Base-by-base conservation (phyloP, 257 asterid genomes). In the Przewalskia tangutica region DNA sequence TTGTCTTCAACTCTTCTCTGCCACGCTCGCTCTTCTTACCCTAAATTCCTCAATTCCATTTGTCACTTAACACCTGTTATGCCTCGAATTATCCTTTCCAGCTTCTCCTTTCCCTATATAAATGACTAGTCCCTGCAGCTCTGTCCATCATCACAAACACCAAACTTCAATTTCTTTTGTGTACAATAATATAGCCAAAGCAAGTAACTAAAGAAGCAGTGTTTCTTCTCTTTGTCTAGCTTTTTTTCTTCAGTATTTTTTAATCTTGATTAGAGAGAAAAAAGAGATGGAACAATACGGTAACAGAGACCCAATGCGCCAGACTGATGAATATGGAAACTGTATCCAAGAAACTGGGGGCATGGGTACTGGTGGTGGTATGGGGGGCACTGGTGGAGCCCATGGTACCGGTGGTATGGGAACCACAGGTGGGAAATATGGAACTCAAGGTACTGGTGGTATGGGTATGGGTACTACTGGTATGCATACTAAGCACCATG, bases 261-360 rank as follows among this genome's bases (percentile, higher is more conserved):
- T 0, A n/a, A n/a, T 42, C 3, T 68, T 42, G 55, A 68, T 40
- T 7, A 27, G 32, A 27, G 32, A 27, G 32, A 27, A 27, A 27
- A 68, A 6, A 13, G n/a, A 71, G 40, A 71, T 75, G 80, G 80
- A 62, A 75, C 32, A 27, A 77, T 71, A 65, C 78, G 75, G 77
- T 32, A 71, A 34, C 66, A 46, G 50, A 2, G 51, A 50, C 36
- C 65, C 23, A 44, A 81, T 90, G 82, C 84, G 81, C 40, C 85
- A 86, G 34, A 82, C 84, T 20, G 92, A 83, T 12, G 89, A 83
- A 79, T 81, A 77, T 13, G 89, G 82, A 0, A 84, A 89, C 81
- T 87, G 85, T 0, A 73, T 82, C 80, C 81, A 65, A 34, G 88
- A 82, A 18, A 63, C 65, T 6, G 89, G 86, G 32, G 88, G 83